Percentiles rank a stretch among this genome's conserved stretches.
These are phyloP conservation scores for Capronia coronata DNA, from an alignment of 2,329 filamentous ascomycete species.

Conservation along the genomic window DNA sequence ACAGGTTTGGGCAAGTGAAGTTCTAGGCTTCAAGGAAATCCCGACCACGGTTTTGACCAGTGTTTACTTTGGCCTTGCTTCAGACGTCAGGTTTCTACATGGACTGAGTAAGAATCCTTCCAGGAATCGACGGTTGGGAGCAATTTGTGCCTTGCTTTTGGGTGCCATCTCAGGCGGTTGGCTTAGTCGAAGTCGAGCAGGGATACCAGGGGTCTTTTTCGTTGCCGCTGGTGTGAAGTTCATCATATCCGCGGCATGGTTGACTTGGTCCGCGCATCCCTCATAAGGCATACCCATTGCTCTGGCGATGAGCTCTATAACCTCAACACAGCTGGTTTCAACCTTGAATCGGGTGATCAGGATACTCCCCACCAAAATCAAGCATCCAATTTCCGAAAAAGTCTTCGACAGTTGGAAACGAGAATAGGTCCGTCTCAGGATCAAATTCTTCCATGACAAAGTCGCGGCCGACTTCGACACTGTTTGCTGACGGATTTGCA, in stretches of 20 bases:
- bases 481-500: neutral
- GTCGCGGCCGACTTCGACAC: neutral
- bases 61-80: constrained; percentile 41
- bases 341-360: neutral
- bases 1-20: constrained; percentile 39
- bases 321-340: neutral
- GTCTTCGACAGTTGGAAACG: neutral
- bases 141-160: constrained; percentile 35
- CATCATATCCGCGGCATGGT: constrained; percentile 34
- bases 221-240: constrained; percentile 39
- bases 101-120: constrained; percentile 34
- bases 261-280: constrained; percentile 31
- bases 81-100: constrained; percentile 33
- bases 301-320: neutral
- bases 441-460: neutral
- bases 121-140: constrained; percentile 35
- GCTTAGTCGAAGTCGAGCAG: constrained; percentile 35
- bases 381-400: constrained; percentile 1
- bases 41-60: constrained; percentile 43
- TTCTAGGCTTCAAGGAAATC: constrained; percentile 40
- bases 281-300: neutral
- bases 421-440: neutral
- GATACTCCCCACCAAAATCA: neutral
- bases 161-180: constrained; percentile 39
- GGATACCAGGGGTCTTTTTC: constrained; percentile 38